Conservation (phyloP, 306 rosid species). For the Ormosia semicastrata region DNA sequence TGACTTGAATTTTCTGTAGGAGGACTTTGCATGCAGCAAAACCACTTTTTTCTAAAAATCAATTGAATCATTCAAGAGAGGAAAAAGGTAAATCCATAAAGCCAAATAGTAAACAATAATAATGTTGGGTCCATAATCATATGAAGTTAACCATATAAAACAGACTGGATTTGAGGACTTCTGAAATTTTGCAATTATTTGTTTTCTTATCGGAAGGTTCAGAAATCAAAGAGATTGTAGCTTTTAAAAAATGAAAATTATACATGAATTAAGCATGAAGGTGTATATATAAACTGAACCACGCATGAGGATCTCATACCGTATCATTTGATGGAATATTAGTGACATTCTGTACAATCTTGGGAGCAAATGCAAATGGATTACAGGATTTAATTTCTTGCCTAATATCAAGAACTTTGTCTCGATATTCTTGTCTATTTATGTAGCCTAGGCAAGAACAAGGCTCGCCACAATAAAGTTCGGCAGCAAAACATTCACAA, state of each 20-base stretch:
- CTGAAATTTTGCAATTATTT: constrained; percentile 7
- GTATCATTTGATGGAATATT: constrained; percentile 30
- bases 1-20: no score
- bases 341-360: constrained; percentile 34
- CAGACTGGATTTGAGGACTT: constrained; percentile 10
- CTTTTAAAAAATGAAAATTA: neutral
- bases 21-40: no score
- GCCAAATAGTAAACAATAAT: no score
- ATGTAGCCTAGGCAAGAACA: constrained; percentile 65
- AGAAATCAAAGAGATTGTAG: neutral
- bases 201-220: constrained; percentile 22
- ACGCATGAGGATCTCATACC: constrained; percentile 24
- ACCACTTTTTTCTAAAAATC: no score
- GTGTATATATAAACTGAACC: neutral
- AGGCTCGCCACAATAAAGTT: constrained; percentile 40
- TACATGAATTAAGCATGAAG: neutral
- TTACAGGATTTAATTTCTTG: constrained; percentile 43
- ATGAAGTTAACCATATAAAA: no score
- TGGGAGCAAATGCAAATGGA: constrained; percentile 65
- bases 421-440: constrained; percentile 45
- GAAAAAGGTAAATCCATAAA: no score
- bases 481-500: constrained; percentile 64
- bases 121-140: no score
- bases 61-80: no score
- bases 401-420: constrained; percentile 36